phyloP scores from a whole-genome alignment of 352 stramenopile species.

The Phytopythium aichiense region DNA sequence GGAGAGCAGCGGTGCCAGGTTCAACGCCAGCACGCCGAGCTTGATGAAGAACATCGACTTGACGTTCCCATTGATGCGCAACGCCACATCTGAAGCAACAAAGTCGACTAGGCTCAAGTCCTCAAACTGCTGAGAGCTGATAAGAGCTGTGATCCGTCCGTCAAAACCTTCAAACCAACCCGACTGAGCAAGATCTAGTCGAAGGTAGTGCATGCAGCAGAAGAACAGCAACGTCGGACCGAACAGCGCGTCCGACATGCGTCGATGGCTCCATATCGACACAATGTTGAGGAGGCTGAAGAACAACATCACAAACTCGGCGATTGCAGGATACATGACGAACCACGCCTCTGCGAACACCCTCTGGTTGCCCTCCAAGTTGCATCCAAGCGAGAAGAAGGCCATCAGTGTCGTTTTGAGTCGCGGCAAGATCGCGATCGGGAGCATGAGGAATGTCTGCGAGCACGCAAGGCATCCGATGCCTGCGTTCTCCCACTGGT shows the following conservation, averaged over 20 bases:
- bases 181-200: slow-evolving; percentile 3
- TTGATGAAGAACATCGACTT: slow-evolving; percentile 16
- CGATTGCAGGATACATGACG: slow-evolving; percentile 27
- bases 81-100: slow-evolving; percentile 12
- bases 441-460: slow-evolving; percentile 15
- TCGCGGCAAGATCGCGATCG: slow-evolving; percentile 14
- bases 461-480: slow-evolving; percentile 13
- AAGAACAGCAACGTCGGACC: slow-evolving; percentile 8
- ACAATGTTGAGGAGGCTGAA: slow-evolving; percentile 21
- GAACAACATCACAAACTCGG: slow-evolving; percentile 20
- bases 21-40: slow-evolving; percentile 14
- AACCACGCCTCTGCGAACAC: slow-evolving; percentile 23
- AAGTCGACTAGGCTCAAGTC: slow-evolving; percentile 13
- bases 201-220: slow-evolving; percentile 7
- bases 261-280: slow-evolving; percentile 4
- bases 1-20: slow-evolving; percentile 7
- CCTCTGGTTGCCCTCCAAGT: slow-evolving; percentile 20
- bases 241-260: slow-evolving; percentile 3
- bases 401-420: slow-evolving; percentile 18
- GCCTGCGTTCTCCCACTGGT: slow-evolving; percentile 8
- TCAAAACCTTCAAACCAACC: slow-evolving; percentile 12
- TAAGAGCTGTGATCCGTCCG: slow-evolving; percentile 6
- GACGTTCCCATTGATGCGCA: slow-evolving; percentile 18
- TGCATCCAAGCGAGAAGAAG: slow-evolving; percentile 20
- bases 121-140: slow-evolving; percentile 10